Evolutionary conservation across 2,329 filamentous ascomycete genomes (phyloP).

Genomic region (Penicillium vulpinum): DNA sequence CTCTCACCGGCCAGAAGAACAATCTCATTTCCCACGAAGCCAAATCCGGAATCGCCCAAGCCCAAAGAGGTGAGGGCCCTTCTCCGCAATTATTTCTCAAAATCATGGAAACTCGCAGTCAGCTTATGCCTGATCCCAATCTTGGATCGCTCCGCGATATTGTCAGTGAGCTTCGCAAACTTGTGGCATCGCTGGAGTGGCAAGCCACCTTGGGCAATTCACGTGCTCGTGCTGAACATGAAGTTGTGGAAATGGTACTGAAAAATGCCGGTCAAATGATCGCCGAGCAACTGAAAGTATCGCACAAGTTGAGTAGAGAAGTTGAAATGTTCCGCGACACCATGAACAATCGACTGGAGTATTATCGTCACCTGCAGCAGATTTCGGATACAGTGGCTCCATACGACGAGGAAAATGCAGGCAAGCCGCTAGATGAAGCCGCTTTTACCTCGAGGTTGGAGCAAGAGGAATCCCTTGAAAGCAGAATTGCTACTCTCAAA

Average conservation of each 20-base stretch:
- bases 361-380: constrained; percentile 84
- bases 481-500: constrained; percentile 62
- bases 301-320: constrained; percentile 60
- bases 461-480: constrained; percentile 55
- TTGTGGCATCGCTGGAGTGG: constrained; percentile 61
- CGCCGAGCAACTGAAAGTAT: constrained; percentile 53
- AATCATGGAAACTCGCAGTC: constrained; percentile 49
- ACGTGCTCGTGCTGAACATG: constrained; percentile 63
- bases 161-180: constrained; percentile 66
- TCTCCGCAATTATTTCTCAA: constrained; percentile 64
- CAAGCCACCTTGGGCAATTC: constrained; percentile 55
- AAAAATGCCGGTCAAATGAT: constrained; percentile 57
- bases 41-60: constrained; percentile 59
- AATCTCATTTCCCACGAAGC: constrained; percentile 73
- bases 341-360: constrained; percentile 85
- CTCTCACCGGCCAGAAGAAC: constrained; percentile 75
- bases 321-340: constrained; percentile 71
- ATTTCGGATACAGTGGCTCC: constrained; percentile 86
- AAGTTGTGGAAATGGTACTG: constrained; percentile 65
- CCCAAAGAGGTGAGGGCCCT: constrained; percentile 65
- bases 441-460: constrained; percentile 46
- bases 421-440: constrained; percentile 56
- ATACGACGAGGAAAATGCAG: constrained; percentile 63
- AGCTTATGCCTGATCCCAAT: constrained; percentile 47
- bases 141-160: constrained; percentile 69